Conservation (phyloP, 2,329 filamentous ascomycete genomes). For the Pestalotiopsis sp. region DNA sequence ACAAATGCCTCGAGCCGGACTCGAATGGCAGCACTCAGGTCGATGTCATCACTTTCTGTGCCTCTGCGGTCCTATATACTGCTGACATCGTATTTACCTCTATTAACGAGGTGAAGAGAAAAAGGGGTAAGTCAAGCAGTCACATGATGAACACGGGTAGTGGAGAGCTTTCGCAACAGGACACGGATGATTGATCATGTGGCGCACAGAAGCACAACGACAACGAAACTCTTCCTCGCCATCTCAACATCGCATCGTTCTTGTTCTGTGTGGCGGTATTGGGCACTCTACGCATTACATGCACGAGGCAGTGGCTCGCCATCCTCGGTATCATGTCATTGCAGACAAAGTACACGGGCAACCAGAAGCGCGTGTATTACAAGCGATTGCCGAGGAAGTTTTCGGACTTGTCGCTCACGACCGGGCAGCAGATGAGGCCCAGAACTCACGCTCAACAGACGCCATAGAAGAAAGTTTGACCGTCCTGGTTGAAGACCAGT, state of each 20-base stretch:
- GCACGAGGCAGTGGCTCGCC: neutral
- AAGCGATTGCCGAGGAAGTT: neutral
- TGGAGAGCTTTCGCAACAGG: neutral
- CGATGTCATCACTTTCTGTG: neutral
- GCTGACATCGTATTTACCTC: neutral
- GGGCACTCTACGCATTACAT: neutral
- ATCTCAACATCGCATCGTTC: neutral
- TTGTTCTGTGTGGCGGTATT: neutral
- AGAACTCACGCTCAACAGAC: neutral
- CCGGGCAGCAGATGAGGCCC: neutral
- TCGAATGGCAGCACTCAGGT: neutral
- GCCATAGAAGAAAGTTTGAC: neutral
- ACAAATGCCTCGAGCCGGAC: neutral
- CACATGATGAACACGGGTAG: neutral
- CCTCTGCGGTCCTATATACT: neutral
- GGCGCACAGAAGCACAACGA: neutral
- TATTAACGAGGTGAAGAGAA: neutral
- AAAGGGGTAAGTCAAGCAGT: neutral
- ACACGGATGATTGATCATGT: neutral
- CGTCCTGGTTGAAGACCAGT: neutral
- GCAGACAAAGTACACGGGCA: neutral
- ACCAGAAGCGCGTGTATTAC: neutral
- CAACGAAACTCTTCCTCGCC: neutral
- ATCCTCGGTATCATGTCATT: neutral
- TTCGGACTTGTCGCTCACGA: neutral